phyloP scores from a whole-genome alignment of 164 flowering plant species.

The Annona squamosa region DNA sequence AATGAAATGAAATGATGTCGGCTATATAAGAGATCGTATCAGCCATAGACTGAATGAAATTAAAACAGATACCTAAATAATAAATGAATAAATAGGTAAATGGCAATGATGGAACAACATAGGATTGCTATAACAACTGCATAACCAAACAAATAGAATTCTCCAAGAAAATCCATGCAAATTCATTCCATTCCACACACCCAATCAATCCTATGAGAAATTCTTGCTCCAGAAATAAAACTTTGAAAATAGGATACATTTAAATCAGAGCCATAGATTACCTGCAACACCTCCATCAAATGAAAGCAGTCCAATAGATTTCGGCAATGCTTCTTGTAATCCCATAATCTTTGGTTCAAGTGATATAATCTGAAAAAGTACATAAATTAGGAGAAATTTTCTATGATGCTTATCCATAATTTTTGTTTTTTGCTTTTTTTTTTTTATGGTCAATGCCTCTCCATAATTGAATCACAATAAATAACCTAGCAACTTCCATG shows the following conservation, averaged over 20 bases:
- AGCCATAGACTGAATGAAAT: too few species aligned
- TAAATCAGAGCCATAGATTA: slow-evolving; percentile 14
- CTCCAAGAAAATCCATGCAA: too few species aligned
- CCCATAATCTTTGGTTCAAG: slow-evolving; percentile 85
- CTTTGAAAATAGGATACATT: neutral
- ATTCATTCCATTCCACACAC: too few species aligned
- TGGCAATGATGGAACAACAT: too few species aligned
- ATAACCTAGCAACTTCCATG: neutral
- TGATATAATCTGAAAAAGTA: slow-evolving; percentile 47
- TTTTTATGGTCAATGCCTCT: neutral
- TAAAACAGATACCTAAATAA: too few species aligned
- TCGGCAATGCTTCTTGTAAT: slow-evolving; percentile 87
- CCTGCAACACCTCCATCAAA: slow-evolving; percentile 98
- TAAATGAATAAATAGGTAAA: too few species aligned
- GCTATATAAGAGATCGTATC: too few species aligned
- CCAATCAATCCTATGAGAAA: too few species aligned
- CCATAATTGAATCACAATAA: neutral
- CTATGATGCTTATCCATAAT: neutral
- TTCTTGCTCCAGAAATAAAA: neutral
- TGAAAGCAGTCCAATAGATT: slow-evolving; percentile 87
- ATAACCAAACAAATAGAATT: too few species aligned
- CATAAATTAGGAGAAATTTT: neutral
- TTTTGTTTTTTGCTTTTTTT: neutral
- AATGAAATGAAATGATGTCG: too few species aligned
- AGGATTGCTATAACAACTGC: too few species aligned